A percentile compares a stretch with the other conserved stretches of the same genome.
Conservation (phyloP, 225 moss, liverwort and hornwort species). For the Thuidium tamariscinum region DNA sequence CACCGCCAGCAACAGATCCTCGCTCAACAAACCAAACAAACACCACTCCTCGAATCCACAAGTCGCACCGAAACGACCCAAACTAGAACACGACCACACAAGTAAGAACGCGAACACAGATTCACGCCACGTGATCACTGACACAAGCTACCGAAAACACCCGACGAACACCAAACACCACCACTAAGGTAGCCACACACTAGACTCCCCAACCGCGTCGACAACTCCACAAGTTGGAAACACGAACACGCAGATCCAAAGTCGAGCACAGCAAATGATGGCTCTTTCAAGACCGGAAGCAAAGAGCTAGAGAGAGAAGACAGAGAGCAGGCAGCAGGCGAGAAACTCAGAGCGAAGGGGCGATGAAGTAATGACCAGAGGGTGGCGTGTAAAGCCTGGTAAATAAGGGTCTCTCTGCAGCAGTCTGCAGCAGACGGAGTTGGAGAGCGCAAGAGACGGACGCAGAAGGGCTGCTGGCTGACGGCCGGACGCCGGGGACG, state of each 20-base stretch:
- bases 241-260: not conserved
- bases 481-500: not conserved
- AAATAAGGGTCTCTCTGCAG: slow-evolving; percentile 2
- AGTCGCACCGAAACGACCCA: not conserved
- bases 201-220: not conserved
- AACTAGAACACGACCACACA: not conserved
- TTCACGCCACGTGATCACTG: not conserved
- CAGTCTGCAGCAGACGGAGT: not conserved
- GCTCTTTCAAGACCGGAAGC: not conserved
- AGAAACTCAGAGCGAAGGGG: not conserved
- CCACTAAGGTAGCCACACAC: not conserved
- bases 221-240: not conserved
- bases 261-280: not conserved
- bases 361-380: not conserved
- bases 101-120: not conserved
- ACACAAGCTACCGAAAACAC: not conserved
- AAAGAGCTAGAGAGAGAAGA: not conserved
- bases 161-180: not conserved
- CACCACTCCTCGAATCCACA: not conserved
- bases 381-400: not conserved
- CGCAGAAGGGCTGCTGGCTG: not conserved
- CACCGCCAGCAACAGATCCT: not conserved
- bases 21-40: not conserved
- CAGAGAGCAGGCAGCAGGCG: not conserved
- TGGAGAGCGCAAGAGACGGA: not conserved